A percentile compares a stretch with the other conserved stretches of the same genome.
phyloP scores from a whole-genome alignment of 768 basidiomycete species.

The Phanerodontia chrysosporium region DNA sequence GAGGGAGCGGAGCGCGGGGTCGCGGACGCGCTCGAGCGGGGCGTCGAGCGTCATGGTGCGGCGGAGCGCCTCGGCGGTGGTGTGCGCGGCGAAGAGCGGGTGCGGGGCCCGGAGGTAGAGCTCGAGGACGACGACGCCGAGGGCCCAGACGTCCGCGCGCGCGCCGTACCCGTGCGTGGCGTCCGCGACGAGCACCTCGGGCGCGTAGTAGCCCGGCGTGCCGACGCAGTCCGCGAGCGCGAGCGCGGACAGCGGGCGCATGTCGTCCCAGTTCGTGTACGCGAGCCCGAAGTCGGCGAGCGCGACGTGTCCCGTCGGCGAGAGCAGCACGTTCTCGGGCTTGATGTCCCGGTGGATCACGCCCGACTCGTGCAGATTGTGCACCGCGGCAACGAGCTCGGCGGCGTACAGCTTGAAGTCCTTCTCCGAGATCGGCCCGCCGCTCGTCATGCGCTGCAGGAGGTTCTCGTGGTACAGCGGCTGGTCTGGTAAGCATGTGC shows the following conservation, averaged over 20 bases:
- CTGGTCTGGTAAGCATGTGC: neutral
- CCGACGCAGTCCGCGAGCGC: neutral
- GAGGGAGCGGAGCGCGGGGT: neutral
- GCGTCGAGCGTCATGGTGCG: neutral
- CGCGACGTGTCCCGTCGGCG: conserved; percentile 13
- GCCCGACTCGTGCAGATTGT: conserved; percentile 40
- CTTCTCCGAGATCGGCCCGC: neutral
- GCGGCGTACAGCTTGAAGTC: conserved; percentile 14
- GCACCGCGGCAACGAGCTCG: conserved; percentile 15
- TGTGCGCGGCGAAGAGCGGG: neutral
- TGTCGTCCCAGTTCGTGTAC: neutral
- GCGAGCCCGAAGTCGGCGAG: conserved; percentile 18
- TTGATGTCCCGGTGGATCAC: conserved; percentile 60
- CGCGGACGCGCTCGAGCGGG: neutral
- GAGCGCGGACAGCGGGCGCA: neutral
- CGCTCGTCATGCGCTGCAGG: neutral
- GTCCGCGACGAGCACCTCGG: neutral
- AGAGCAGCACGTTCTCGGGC: conserved; percentile 49
- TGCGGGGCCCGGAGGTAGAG: conserved; percentile 17
- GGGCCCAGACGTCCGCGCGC: conserved; percentile 41
- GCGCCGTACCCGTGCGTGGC: neutral
- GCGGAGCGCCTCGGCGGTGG: neutral
- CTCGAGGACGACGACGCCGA: conserved; percentile 46
- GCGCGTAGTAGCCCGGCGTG: conserved; percentile 9
- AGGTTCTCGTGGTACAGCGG: conserved; percentile 9